These are phyloP conservation scores for Blepharisma stoltei DNA, from an alignment of 73 alveolate species.

Conservation along the genomic window DNA sequence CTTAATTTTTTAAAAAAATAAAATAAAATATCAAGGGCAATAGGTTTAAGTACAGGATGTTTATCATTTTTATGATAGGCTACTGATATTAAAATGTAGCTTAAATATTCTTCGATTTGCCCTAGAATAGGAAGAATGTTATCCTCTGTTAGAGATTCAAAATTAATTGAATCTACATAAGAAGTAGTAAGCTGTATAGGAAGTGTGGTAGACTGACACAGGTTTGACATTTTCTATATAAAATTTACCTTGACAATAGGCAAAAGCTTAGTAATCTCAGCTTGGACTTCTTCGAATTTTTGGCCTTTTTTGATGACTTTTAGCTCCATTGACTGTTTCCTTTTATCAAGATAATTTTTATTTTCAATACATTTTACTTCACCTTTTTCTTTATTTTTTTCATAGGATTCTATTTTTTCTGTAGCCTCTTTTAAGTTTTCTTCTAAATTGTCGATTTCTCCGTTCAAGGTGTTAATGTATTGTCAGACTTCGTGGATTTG, in stretches of 20 bases:
- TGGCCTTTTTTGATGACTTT: neutral
- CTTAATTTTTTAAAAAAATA: too few species aligned
- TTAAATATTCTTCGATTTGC: neutral
- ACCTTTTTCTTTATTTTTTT: neutral
- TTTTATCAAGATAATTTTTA: neutral
- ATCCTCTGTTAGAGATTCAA: neutral
- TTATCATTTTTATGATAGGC: too few species aligned
- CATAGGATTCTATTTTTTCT: neutral
- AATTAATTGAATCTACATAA: too few species aligned
- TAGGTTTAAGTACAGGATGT: too few species aligned
- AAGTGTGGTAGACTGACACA: too few species aligned
- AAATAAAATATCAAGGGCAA: too few species aligned
- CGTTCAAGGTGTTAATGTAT: conserved; percentile 3
- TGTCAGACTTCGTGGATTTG: neutral
- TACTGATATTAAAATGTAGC: neutral
- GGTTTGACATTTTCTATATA: too few species aligned
- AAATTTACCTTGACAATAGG: neutral
- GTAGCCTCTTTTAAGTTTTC: neutral
- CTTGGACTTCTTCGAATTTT: neutral
- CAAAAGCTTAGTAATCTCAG: neutral
- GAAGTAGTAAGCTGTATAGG: too few species aligned
- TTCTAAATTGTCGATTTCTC: conserved; percentile 15
- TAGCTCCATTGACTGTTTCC: neutral
- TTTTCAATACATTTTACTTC: neutral
- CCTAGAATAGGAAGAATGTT: neutral